A percentile compares a stretch with the other conserved stretches of the same genome.
Conservation (phyloP, 805 yeast genomes). For the Nakazawaea ambrosiae region DNA sequence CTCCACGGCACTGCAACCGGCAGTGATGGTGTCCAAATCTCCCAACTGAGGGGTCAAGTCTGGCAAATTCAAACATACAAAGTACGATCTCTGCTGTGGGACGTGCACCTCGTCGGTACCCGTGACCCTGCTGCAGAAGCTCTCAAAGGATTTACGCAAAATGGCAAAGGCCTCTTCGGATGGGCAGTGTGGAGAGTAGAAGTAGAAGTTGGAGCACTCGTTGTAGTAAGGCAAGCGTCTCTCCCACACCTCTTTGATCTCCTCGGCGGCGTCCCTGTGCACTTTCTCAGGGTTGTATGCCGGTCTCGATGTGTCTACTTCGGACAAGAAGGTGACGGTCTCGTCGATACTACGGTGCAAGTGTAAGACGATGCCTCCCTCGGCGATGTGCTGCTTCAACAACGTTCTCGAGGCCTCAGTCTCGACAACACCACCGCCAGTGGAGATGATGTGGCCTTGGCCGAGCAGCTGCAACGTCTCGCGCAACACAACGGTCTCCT, state of each 20-base stretch:
- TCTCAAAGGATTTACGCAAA: slow-evolving; percentile 52
- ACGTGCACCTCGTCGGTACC: slow-evolving; percentile 38
- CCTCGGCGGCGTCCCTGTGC: slow-evolving; percentile 36
- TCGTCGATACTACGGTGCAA: slow-evolving; percentile 82
- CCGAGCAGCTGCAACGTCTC: slow-evolving; percentile 34
- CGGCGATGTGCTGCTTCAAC: slow-evolving; percentile 44
- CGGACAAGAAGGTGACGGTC: slow-evolving; percentile 63
- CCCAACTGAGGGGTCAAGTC: slow-evolving; percentile 41
- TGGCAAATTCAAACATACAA: slow-evolving; percentile 65
- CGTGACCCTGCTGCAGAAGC: slow-evolving; percentile 53
- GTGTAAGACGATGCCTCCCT: slow-evolving; percentile 81
- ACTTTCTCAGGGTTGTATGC: slow-evolving; percentile 38
- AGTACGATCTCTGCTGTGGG: slow-evolving; percentile 50
- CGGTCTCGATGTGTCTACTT: slow-evolving; percentile 79
- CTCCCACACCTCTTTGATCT: slow-evolving; percentile 75
- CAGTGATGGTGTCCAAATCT: slow-evolving; percentile 44
- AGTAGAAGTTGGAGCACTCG: slow-evolving; percentile 71
- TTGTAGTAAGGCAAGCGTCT: slow-evolving; percentile 75
- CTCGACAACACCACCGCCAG: slow-evolving; percentile 97
- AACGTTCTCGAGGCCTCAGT: slow-evolving; percentile 55
- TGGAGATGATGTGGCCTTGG: slow-evolving; percentile 65
- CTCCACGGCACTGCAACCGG: slow-evolving; percentile 80
- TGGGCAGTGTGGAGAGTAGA: slow-evolving; percentile 69
- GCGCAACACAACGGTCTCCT: slow-evolving; percentile 53
- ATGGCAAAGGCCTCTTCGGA: slow-evolving; percentile 44